phyloP scores from a whole-genome alignment of 2,329 filamentous ascomycete genomes.

The Penicillium sp. region DNA sequence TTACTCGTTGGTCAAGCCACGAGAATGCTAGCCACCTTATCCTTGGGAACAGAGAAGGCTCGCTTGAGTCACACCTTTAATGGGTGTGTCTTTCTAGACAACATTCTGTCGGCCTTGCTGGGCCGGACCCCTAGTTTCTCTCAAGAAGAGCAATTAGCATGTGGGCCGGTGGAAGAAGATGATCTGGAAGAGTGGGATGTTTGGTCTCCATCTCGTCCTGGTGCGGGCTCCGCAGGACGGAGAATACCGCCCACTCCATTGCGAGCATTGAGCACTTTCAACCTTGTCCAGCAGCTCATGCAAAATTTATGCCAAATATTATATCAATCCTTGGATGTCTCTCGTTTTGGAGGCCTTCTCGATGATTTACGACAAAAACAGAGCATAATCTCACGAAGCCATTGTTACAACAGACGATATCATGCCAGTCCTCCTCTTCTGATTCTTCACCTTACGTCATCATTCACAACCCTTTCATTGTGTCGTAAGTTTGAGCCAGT shows the following conservation, averaged over 20 bases:
- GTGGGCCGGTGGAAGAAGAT: slow-evolving; percentile 12
- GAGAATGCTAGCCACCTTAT: slow-evolving; percentile 38
- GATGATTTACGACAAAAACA: slow-evolving; percentile 3
- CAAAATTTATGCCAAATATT: slow-evolving; percentile 1
- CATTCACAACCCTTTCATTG: slow-evolving; percentile 12
- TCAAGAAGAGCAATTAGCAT: slow-evolving; percentile 3
- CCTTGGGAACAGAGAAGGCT: background rate
- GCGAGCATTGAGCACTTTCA: slow-evolving; percentile 17
- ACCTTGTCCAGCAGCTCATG: slow-evolving; percentile 13
- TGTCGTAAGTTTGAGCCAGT: background rate
- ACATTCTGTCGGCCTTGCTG: slow-evolving; percentile 12
- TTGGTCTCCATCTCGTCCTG: slow-evolving; percentile 10
- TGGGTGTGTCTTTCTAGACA: slow-evolving; percentile 18
- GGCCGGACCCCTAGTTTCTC: slow-evolving; percentile 9
- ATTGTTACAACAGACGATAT: slow-evolving; percentile 2
- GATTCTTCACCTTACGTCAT: slow-evolving; percentile 13
- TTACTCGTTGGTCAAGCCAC: slow-evolving; percentile 58
- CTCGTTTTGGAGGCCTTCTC: background rate
- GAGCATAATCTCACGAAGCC: background rate
- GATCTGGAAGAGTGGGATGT: slow-evolving; percentile 21
- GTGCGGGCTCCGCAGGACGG: background rate
- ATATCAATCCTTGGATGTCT: background rate
- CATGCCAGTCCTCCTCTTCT: slow-evolving; percentile 13
- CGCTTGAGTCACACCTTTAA: slow-evolving; percentile 15
- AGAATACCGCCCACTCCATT: slow-evolving; percentile 7